Percentiles rank a stretch among this genome's conserved stretches.
Evolutionary conservation across 164 flowering plant species (phyloP).

Genomic region (Nelumbo lutea): DNA sequence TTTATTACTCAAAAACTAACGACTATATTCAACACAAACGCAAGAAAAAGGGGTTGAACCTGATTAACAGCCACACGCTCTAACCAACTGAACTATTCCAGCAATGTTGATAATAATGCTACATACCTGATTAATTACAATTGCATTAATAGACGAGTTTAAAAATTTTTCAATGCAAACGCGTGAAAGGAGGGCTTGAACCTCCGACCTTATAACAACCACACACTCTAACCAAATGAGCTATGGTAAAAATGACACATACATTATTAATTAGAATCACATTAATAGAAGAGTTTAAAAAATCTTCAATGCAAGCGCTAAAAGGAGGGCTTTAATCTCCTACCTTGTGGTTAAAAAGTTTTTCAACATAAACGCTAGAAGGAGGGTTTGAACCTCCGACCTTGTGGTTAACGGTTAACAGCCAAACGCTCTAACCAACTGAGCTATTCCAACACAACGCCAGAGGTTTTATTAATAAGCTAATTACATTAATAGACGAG

Average conservation of each 20-base stretch:
- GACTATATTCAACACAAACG: slow-evolving; percentile 12
- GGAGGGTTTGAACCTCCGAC: slow-evolving; percentile 92
- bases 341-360: no score
- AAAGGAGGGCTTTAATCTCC: no score
- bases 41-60: slow-evolving; percentile 89
- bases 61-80: slow-evolving; percentile 92
- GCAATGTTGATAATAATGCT: slow-evolving; percentile 13
- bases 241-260: no score
- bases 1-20: no score
- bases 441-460: slow-evolving; percentile 28
- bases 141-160: no score
- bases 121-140: no score
- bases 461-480: no score
- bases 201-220: slow-evolving; percentile 93
- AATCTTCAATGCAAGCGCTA: no score
- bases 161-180: no score
- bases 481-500: no score
- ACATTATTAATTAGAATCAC: no score
- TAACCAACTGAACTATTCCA: slow-evolving; percentile 89
- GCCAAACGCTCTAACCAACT: slow-evolving; percentile 98
- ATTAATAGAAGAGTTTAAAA: no score
- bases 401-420: slow-evolving; percentile 94
- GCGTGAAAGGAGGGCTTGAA: slow-evolving; percentile 80
- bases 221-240: slow-evolving; percentile 91
- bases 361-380: slow-evolving; percentile 38